These are phyloP conservation scores for Vanilla planifolia DNA, from an alignment of 106 monocot species.

Conservation along the genomic window DNA sequence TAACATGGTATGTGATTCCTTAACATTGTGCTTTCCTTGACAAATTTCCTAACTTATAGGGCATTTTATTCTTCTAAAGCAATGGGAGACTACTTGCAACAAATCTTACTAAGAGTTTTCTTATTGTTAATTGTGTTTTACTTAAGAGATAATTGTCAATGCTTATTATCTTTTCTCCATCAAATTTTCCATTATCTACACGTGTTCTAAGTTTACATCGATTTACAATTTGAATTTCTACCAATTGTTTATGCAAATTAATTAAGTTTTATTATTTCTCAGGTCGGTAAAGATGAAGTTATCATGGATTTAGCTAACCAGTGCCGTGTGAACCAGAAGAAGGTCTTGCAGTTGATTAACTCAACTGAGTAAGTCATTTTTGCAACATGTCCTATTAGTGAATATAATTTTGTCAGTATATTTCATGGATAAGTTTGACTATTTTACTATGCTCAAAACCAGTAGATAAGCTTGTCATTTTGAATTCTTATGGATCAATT, in stretches of 20 bases:
- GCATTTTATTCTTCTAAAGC: background rate
- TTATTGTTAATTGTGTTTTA: too few species aligned
- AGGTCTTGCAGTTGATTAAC: constrained; percentile 50
- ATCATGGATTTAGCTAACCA: constrained; percentile 60
- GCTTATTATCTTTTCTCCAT: too few species aligned
- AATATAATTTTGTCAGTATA: too few species aligned
- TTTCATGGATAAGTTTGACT: too few species aligned
- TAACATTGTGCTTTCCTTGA: background rate
- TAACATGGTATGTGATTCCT: constrained; percentile 24
- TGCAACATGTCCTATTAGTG: too few species aligned
- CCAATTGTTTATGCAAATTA: background rate
- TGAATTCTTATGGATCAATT: too few species aligned
- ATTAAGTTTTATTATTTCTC: background rate
- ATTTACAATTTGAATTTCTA: background rate
- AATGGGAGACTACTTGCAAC: background rate
- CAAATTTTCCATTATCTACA: too few species aligned
- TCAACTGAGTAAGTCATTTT: constrained; percentile 49
- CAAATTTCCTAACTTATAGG: background rate
- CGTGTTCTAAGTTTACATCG: too few species aligned
- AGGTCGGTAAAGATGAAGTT: constrained; percentile 70
- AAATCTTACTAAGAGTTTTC: background rate
- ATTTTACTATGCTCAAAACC: too few species aligned
- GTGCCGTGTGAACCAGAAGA: constrained; percentile 58
- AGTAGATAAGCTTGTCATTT: too few species aligned
- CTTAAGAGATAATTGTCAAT: too few species aligned